Percentiles rank a stretch among this genome's conserved stretches.
Conservation (phyloP, 2,329 filamentous ascomycete genomes). For the Paracamarosporium sp. region DNA sequence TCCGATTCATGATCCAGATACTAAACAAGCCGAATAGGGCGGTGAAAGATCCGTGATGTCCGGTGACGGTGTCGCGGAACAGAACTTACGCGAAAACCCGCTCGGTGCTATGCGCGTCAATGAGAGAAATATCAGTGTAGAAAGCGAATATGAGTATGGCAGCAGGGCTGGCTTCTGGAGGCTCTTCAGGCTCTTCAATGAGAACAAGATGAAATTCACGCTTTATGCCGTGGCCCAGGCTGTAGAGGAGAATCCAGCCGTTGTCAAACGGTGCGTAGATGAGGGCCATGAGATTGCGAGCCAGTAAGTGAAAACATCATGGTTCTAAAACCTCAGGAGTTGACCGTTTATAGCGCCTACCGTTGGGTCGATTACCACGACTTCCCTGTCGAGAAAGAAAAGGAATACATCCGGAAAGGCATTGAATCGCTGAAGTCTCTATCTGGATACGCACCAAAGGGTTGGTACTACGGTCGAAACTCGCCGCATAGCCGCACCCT, state of each 20-base stretch:
- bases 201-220: slow-evolving; percentile 58
- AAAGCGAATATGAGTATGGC: slow-evolving; percentile 61
- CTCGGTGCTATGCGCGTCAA: slow-evolving; percentile 42
- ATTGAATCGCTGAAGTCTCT: slow-evolving; percentile 52
- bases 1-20: neutral
- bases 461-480: slow-evolving; percentile 59
- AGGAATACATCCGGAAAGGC: slow-evolving; percentile 54
- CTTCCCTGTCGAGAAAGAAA: slow-evolving; percentile 55
- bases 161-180: slow-evolving; percentile 59
- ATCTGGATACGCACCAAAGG: slow-evolving; percentile 55
- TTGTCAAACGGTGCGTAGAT: slow-evolving; percentile 56
- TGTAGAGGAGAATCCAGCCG: slow-evolving; percentile 56
- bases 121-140: slow-evolving; percentile 55
- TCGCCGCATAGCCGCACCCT: slow-evolving; percentile 55
- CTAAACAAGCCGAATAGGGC: slow-evolving; percentile 16
- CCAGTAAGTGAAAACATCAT: slow-evolving; percentile 34
- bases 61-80: slow-evolving; percentile 42
- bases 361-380: slow-evolving; percentile 61
- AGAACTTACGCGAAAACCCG: slow-evolving; percentile 47
- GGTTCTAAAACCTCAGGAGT: neutral
- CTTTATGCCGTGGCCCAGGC: slow-evolving; percentile 59
- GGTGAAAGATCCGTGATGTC: slow-evolving; percentile 41
- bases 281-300: slow-evolving; percentile 59
- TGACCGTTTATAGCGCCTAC: slow-evolving; percentile 41
- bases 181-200: slow-evolving; percentile 57